Base-by-base conservation (phyloP, 1,139 yeast species). In the Yamadazyma atmosphaerica region DNA sequence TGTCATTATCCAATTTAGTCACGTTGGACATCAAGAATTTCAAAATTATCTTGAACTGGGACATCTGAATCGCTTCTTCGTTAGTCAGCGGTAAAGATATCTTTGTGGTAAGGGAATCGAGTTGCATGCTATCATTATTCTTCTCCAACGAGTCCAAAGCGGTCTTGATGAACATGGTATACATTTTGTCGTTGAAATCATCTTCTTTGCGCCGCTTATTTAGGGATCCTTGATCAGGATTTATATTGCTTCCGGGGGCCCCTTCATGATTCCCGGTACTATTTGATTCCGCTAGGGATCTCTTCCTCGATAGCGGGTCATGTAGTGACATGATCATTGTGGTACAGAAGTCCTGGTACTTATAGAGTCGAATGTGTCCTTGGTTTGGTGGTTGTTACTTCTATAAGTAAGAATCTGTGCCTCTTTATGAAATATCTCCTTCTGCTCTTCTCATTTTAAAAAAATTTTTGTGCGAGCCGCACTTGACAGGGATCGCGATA, bases 91-190 rank as follows among this genome's bases (percentile, higher is more conserved):
- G 73, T 17, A 65, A 47, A 34, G 48, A 54, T 27, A 72, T 63
- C 44, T 69, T 70, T 13, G 68, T 57, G 5, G 74, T 60, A 23
- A 71, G 52, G 7, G 67, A 55, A 39, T 67, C 65, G 14, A 70
- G 56, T 40, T 65, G 73, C 13, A 56, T 37, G 4, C 63, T 47
- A 48, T 71, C 75, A 42, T 65, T 62, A 67, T 65, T 72, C 63
- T 71, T 76, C 45, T 83, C 89, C 53, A 84, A 66, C 40, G 84
- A 78, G 37, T 81, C 84, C 48, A 86, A 65, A 26, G 94, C 94
- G 41, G 86, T 75, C 49, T 74, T 76, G 23, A 85, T 81, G 55
- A 75, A 79, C 32, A 85, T 72, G 37, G 73, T 63, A 61, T 81
- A 85, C 77, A 84, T 74, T 56, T 78, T 74, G 39, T 74, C 78